These are phyloP conservation scores for Ambispora gerdemannii DNA, from an alignment of 192 early-diverging fungal species.

Conservation along the genomic window DNA sequence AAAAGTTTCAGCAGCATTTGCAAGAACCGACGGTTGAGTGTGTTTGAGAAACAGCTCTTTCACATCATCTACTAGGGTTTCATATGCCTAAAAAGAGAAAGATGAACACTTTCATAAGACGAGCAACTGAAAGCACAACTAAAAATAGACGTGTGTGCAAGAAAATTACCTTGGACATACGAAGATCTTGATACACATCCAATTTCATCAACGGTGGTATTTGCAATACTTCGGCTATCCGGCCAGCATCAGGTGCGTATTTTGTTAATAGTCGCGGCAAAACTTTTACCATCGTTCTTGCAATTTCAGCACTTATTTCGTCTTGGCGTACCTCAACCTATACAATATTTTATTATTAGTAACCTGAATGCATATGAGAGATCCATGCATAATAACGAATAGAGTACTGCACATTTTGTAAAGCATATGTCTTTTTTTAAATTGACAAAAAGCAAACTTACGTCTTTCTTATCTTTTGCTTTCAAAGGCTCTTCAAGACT, in stretches of 20 bases:
- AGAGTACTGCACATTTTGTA: not conserved
- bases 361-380: constrained; percentile 22
- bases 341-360: no score
- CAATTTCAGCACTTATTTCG: constrained; percentile 40
- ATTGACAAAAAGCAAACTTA: not conserved
- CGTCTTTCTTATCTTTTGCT: constrained; percentile 39
- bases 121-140: not conserved
- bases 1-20: constrained; percentile 41
- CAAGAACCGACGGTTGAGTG: constrained; percentile 38
- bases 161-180: constrained; percentile 40
- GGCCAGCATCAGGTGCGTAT: constrained; percentile 42
- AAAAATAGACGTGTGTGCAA: not conserved
- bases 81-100: constrained; percentile 38
- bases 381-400: not conserved
- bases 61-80: constrained; percentile 45
- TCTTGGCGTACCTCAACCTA: constrained; percentile 39
- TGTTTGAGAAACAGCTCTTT: constrained; percentile 45
- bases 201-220: constrained; percentile 48
- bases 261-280: constrained; percentile 47
- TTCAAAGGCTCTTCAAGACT: constrained; percentile 31
- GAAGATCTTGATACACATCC: constrained; percentile 46
- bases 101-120: no score
- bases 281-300: constrained; percentile 39
- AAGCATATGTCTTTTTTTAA: not conserved
- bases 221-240: constrained; percentile 40